Evolutionary conservation across 768 basidiomycete species (phyloP), one percentile per base, ranked within the genome.

Genomic region (Tulasnella sp.): DNA sequence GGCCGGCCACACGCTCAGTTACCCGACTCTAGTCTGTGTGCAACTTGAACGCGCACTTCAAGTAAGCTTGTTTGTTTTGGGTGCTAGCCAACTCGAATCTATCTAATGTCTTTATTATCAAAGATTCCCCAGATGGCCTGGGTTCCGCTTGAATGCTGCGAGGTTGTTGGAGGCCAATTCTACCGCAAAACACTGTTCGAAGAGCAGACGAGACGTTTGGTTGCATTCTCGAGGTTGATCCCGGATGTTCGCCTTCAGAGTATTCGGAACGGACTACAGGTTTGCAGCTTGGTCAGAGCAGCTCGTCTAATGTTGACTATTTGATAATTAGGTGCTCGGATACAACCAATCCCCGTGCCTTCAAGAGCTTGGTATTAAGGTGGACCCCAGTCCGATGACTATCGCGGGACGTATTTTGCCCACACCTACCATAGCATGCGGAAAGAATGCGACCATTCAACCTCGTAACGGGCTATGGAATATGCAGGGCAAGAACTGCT

Each of bases 281-380:
- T 92, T 83, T 54, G 81, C 34, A 46, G 12, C 16, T 46, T 46
- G 16, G 16, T 46, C 46, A 46, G 46, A 46, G 18, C 46, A 8
- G 2, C 46, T 46, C 46, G 12, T 46, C 46, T 46, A 16, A 14
- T 46, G 14, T 18, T 46, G 46, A 18, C 46, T 44, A 6, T 77
- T 24, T 72, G 24, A 31, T 20, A 83, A 82, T 46, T 20, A 46
- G 46, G 60, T 80, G 82, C 7, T 79, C 85, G 34, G 88, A 89
- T 94, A 93, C 82, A 92, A 92, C 0, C 90, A 93, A 84, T 93
- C 92, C 0, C 91, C 93, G 85, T 94, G 93, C 81, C 90, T 94
- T 46, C 88, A 90, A 58, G 88, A 91, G 83, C 94, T 95, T 81
- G 93, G 93, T 12, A 90, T 96, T 89, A 81, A 86, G 0, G 91